These are phyloP conservation scores for Erodium maritimum DNA, from an alignment of 345 rosid genomes.

Conservation along the genomic window DNA sequence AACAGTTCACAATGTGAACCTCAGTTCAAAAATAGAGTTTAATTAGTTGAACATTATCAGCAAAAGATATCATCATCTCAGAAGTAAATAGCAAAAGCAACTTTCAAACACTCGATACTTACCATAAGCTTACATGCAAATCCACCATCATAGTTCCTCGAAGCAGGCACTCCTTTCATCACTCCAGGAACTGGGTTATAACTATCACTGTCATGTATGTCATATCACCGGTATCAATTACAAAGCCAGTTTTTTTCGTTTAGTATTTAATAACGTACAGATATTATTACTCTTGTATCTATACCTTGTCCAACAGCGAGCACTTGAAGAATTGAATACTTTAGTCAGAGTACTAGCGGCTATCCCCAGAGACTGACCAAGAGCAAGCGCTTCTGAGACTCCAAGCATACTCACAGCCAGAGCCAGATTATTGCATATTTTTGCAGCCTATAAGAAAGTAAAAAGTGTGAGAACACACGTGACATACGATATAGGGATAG, in stretches of 20 bases:
- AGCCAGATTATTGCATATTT: constrained; percentile 88
- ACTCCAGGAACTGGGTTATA: constrained; percentile 98
- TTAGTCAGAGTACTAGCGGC: constrained; percentile 51
- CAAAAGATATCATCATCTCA: background rate
- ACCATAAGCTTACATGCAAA: constrained; percentile 86
- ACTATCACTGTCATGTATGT: constrained; percentile 43
- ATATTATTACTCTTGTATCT: background rate
- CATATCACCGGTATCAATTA: constrained; percentile 8
- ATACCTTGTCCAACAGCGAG: constrained; percentile 92
- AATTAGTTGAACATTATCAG: too few relatives aligned
- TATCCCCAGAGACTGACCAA: constrained; percentile 81
- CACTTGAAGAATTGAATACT: constrained; percentile 80
- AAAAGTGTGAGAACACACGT: too few relatives aligned
- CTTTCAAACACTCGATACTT: constrained; percentile 5
- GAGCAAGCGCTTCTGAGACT: constrained; percentile 80
- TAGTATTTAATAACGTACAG: too few relatives aligned
- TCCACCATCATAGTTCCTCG: constrained; percentile 69
- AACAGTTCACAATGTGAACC: too few relatives aligned
- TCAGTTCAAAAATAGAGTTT: too few relatives aligned
- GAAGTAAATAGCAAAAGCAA: background rate
- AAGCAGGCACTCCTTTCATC: constrained; percentile 86
- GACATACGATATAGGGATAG: too few relatives aligned
- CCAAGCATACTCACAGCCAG: constrained; percentile 94
- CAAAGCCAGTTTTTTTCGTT: too few relatives aligned
- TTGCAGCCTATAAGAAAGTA: constrained; percentile 59